phyloP scores from a whole-genome alignment of 2,329 filamentous ascomycete genomes.

The Nemania abortiva region DNA sequence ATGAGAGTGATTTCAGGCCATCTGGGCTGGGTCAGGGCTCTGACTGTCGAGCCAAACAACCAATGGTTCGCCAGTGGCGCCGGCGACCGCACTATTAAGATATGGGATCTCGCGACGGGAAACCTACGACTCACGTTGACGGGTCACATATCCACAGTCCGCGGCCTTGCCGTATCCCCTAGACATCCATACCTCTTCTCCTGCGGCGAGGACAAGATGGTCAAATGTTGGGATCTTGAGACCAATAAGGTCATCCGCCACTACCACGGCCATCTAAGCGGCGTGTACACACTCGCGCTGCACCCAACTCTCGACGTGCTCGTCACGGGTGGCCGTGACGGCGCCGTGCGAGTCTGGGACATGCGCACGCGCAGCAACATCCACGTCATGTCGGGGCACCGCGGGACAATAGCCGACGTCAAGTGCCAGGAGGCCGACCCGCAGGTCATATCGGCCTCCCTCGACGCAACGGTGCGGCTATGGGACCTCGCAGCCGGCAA shows the following conservation, averaged over 20 bases:
- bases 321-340: constrained; percentile 93
- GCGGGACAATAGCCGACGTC: constrained; percentile 87
- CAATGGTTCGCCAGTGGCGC: constrained; percentile 97
- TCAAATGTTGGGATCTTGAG: constrained; percentile 99
- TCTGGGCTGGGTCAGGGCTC: constrained; percentile 89
- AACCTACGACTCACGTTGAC: constrained; percentile 87
- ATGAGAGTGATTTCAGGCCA: constrained; percentile 98
- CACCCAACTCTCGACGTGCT: constrained; percentile 95
- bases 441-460: constrained; percentile 91
- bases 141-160: constrained; percentile 89
- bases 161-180: constrained; percentile 90
- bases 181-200: constrained; percentile 97
- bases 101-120: constrained; percentile 95
- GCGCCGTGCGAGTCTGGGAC: constrained; percentile 96
- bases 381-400: constrained; percentile 92
- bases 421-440: constrained; percentile 96
- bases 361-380: constrained; percentile 97
- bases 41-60: constrained; percentile 95
- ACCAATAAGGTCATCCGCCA: constrained; percentile 99
- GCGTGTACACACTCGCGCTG: constrained; percentile 92
- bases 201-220: constrained; percentile 99
- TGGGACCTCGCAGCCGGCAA: constrained; percentile 98
- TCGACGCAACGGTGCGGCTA: constrained; percentile 89
- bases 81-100: constrained; percentile 97
- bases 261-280: constrained; percentile 96